Base-by-base conservation (phyloP, 345 rosid species). In the Conringia planisiliqua region DNA sequence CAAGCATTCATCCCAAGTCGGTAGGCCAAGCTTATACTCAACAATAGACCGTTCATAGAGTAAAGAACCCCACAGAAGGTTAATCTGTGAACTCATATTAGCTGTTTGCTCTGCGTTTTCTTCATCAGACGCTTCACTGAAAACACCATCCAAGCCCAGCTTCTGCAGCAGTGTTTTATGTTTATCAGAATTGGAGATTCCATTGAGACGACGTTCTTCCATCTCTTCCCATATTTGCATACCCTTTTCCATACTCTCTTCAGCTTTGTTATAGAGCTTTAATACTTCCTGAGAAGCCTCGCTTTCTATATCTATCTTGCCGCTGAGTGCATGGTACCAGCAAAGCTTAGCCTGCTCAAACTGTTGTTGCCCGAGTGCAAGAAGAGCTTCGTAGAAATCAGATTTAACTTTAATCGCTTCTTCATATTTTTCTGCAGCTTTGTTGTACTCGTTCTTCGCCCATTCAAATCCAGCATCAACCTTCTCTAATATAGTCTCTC, bases 1-100 rank as follows among this genome's bases (percentile, higher is more conserved):
- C 65, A 92, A 78, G 42, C 98, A 95, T 85, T 95, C 99, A 82
- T 95, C 97, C 97, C 99, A 95, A 43, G 93, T 89, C 14, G 97
- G 97, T 18, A 95, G 63, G 64, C 84, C 92, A 46, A 95, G 87
- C 80, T 81, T 92, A 73, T 85, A 92, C 74, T 95, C 99, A 32
- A 89, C 97, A 6, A 95, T 85, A 4, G 99, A 95, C 17, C 99
- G 96, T 79, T 95, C 97, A 20, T 95, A 95, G 9, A 95, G 85
- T 72, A 92, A 82, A 27, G 96, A 92, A 12, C 98, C 98, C 97
- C 98, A 94, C 61, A 94, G 80, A 30, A 94, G 90, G 67, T 94
- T 78, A 63, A 94, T 88, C 83, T 94, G 98, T 0, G 96, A 87
- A 30, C 83, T 87, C 98, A 91, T 90, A 65, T 86, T 91, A 27